Evolutionary conservation across 1,284 basidiomycete species (phyloP), one percentile per base, ranked within the genome.

Genomic region (Termitomyces sp.): DNA sequence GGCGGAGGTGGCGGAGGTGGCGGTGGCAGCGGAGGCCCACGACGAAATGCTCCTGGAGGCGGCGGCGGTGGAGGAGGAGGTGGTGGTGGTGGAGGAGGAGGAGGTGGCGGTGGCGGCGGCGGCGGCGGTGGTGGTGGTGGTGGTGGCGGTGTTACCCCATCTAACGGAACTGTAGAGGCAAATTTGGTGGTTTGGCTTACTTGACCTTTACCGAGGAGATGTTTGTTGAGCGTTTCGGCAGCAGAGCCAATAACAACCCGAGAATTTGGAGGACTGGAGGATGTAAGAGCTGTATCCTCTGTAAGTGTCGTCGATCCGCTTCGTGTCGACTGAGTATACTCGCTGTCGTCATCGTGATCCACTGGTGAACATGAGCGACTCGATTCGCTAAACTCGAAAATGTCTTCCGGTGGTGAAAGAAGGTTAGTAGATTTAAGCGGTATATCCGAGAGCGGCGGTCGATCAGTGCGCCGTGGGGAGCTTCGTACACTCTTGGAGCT

Each of bases 401-500:
- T 64, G 47, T 79, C 78, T 17, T 80, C 77, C 26, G 61, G 59
- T 30, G 78, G 74, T 15, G 75, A 67, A 39, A 77, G 67, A 26
- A 80, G 67, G 56, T 74, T 72, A 57, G 71, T 72, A 3, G 72
- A 65, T 52, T 74, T 78, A 58, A 70, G 73, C 46, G 62, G 62
- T 31, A 70, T 68, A 54, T 73, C 70, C 31, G 70, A 73, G 21
- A 81, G 69, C 39, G 64, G 65, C 15, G 68, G 70, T 49, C 73
- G 68, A 45, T 81, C 76, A 33, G 70, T 75, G 13, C 78, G 78
- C 56, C 83, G 75, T 33, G 86, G 85, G 5, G 85, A 87, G 17
- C 78, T 81, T 61, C 84, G 77, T 39, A 85, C 75, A 62, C 84
- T 88, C 48, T 86, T 78, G 36, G 84, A 82, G 65, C 80, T 86